Evolutionary conservation across 305 asterid species (phyloP), one percentile per base, ranked within the genome.

Genomic region (Andrographis paniculata): DNA sequence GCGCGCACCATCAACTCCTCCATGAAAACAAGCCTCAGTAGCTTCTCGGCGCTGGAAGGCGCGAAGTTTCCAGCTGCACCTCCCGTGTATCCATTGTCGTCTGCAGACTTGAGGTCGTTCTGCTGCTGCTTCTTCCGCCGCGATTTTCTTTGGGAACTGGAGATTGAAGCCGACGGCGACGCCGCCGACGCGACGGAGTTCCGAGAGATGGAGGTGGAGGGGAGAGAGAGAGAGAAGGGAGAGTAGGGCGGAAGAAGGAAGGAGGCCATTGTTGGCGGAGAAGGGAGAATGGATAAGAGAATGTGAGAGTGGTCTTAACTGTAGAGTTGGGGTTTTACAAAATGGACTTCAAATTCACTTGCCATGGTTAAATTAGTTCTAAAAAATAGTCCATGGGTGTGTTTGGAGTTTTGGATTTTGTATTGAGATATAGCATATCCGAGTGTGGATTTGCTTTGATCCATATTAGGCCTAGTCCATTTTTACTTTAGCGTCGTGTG

Each of bases 1-100:
- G 96, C 94, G 30, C 79, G 80, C 49, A 42, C 75, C 96, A 82
- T 89, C 54, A 89, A 35, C 71, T 85, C 98, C 71, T 89, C 98
- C 98, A 86, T 89, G 71, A 89, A 89, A 17, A 82, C 93, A 21
- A 89, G 76, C 53, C 96, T 68, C 60, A 89, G 67, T 14, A 70
- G 66, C 63, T 89, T 89, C 79, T 89, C 98, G 20, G 95, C 84
- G 64, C 79, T 81, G 9, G 95, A 78, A 3, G 92, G 94, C 56
- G 75, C 50, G 50, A 55, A 73, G 19, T 21, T 62, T 4, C 71
- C 60, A 2, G 61, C 71, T 16, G 56, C 30, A 28, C 37, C 20
- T 27, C 67, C 74, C 13, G 61, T 39, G 36, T 58, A 60, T 16
- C 74, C 80, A 42, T 68, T 75, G n/a, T 70, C 91, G 13, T 68